Conservation (phyloP, 2,329 filamentous ascomycete genomes). For the Mollisia scopiformis region DNA sequence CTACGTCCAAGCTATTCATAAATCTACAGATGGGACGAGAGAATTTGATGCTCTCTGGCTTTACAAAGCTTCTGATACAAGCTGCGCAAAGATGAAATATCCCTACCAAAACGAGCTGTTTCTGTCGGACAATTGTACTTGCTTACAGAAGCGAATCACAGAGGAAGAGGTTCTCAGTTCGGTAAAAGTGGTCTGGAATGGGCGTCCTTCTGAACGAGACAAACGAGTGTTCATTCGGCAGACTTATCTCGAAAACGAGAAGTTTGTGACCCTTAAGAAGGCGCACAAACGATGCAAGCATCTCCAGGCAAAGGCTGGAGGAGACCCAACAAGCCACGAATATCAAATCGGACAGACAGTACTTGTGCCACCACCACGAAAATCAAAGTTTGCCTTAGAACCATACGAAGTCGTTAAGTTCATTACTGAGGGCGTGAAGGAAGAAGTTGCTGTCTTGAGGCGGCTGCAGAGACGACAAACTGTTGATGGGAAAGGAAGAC, state of each 20-base stretch:
- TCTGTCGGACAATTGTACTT: conserved; percentile 76
- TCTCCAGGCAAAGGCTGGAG: conserved; percentile 18
- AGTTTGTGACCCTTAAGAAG: conserved; percentile 61
- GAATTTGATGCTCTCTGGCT: conserved; percentile 73
- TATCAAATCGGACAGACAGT: conserved; percentile 63
- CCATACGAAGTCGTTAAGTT: conserved; percentile 60
- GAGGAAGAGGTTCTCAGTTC: conserved; percentile 59
- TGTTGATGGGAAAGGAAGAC: conserved; percentile 38
- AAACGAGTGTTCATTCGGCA: conserved; percentile 70
- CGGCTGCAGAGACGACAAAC: conserved; percentile 52
- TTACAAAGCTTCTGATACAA: conserved; percentile 71
- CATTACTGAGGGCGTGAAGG: conserved; percentile 30
- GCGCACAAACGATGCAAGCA: conserved; percentile 58
- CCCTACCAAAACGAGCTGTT: conserved; percentile 76
- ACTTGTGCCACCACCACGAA: conserved; percentile 43
- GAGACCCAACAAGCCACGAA: conserved; percentile 1
- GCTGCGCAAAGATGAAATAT: conserved; percentile 69
- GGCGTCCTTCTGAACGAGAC: conserved; percentile 42
- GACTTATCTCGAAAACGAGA: conserved; percentile 63
- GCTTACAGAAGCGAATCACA: conserved; percentile 47
- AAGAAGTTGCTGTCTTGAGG: conserved; percentile 48
- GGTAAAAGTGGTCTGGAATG: conserved; percentile 61
- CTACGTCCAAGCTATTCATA: conserved; percentile 62
- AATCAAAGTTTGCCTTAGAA: conserved; percentile 49
- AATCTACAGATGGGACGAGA: conserved; percentile 37